Conservation (phyloP, 371 early-diverging fungal genomes). For the Cokeromyces recurvatus region DNA sequence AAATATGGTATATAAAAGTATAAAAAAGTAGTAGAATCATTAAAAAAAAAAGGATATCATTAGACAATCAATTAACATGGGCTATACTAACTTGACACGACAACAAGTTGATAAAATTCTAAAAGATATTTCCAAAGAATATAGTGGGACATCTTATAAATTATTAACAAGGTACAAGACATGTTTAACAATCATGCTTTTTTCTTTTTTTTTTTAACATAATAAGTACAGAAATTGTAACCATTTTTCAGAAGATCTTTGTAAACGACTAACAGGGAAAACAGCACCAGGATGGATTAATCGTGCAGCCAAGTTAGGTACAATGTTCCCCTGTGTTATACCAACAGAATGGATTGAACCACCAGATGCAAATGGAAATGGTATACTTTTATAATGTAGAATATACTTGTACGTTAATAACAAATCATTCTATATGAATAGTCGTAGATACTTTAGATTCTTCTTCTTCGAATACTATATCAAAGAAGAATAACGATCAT, state of each 20-base stretch:
- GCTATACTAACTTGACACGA: conserved; percentile 44
- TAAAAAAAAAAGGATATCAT: too few relatives aligned
- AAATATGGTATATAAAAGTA: too few relatives aligned
- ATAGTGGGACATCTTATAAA: conserved; percentile 53
- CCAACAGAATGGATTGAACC: conserved; percentile 66
- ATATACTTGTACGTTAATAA: too few relatives aligned
- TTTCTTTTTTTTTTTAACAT: background rate
- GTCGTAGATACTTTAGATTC: too few relatives aligned
- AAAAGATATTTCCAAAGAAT: conserved; percentile 51
- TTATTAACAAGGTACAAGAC: conserved; percentile 50
- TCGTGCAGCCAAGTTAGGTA: conserved; percentile 60
- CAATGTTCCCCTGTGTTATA: conserved; percentile 65
- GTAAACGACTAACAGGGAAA: conserved; percentile 48
- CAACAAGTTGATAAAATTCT: conserved; percentile 44
- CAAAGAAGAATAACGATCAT: too few relatives aligned
- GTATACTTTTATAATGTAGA: conserved; percentile 4
- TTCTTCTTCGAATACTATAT: too few relatives aligned
- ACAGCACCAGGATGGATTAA: conserved; percentile 65
- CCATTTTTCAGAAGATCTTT: conserved; percentile 59
- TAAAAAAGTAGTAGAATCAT: too few relatives aligned
- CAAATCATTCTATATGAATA: too few relatives aligned
- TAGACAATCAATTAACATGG: conserved; percentile 59
- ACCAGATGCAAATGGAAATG: conserved; percentile 30
- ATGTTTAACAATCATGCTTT: background rate
- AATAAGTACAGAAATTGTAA: conserved; percentile 53